These are phyloP conservation scores for Thelonectria rubi DNA, from an alignment of 2,329 filamentous ascomycete species.

Conservation along the genomic window DNA sequence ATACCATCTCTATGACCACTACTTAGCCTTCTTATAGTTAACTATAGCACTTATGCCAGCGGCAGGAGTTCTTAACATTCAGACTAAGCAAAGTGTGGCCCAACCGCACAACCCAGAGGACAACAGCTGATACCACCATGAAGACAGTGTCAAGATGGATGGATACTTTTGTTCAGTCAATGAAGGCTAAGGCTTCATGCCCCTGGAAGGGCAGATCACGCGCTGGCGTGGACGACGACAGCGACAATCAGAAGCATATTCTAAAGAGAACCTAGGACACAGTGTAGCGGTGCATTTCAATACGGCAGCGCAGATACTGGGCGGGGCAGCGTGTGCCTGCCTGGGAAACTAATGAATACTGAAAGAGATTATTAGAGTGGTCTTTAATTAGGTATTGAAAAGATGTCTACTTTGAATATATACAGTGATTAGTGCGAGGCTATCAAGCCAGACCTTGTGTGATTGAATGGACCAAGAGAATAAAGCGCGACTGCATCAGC, in stretches of 20 bases:
- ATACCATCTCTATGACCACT: no score
- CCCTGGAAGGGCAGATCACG: slow-evolving; percentile 8
- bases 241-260: slow-evolving; percentile 37
- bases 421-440: no score
- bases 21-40: no score
- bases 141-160: slow-evolving; percentile 16
- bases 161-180: slow-evolving; percentile 1
- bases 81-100: slow-evolving; percentile 3
- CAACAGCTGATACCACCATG: background rate
- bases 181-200: slow-evolving; percentile 11
- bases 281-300: slow-evolving; percentile 8
- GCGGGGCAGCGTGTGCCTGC: slow-evolving; percentile 15
- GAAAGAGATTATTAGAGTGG: no score
- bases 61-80: slow-evolving; percentile 17
- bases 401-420: no score
- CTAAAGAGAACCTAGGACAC: slow-evolving; percentile 35
- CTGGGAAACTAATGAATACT: background rate
- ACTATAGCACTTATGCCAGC: slow-evolving; percentile 21
- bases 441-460: no score
- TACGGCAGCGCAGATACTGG: slow-evolving; percentile 23
- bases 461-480: no score
- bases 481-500: no score
- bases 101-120: background rate
- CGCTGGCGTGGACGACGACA: slow-evolving; percentile 31
- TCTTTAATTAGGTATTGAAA: no score